Evolutionary conservation across 441 rosid genomes (phyloP).

Genomic region (Jatropha podagrica): DNA sequence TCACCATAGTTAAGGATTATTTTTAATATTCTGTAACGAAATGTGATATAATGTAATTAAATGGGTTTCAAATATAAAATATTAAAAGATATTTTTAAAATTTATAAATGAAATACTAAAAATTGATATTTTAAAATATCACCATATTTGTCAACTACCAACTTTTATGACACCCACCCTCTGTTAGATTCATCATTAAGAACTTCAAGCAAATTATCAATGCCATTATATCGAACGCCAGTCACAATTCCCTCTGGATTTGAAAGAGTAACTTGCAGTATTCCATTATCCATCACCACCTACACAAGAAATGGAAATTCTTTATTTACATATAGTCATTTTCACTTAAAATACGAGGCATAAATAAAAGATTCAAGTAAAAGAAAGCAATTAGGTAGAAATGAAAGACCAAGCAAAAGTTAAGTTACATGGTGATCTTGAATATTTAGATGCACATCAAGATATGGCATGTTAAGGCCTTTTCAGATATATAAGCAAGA

Average conservation of each 20-base stretch:
- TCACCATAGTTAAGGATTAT: background rate
- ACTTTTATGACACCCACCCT: conserved; percentile 36
- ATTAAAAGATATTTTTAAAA: too few species aligned
- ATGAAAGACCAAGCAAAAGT: background rate
- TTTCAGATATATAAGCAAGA: background rate
- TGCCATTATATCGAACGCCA: conserved; percentile 44
- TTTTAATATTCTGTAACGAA: too few species aligned
- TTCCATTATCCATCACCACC: conserved; percentile 60
- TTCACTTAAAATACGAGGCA: background rate
- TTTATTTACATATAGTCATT: background rate
- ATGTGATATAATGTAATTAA: too few species aligned
- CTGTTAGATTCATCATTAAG: conserved; percentile 29
- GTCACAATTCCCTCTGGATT: conserved; percentile 45
- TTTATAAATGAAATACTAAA: too few species aligned
- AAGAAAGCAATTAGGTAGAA: background rate
- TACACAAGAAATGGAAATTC: conserved; percentile 8
- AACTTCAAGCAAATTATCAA: conserved; percentile 48
- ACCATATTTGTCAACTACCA: too few species aligned
- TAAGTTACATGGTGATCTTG: conserved; percentile 61
- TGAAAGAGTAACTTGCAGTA: conserved; percentile 45
- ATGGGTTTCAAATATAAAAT: too few species aligned
- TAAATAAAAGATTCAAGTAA: background rate
- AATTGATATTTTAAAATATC: too few species aligned
- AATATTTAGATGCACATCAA: conserved; percentile 47
- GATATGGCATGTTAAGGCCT: conserved; percentile 37